These are phyloP conservation scores for Helicocarpus griseus DNA, from an alignment of 2,329 filamentous ascomycete species.

Conservation along the genomic window DNA sequence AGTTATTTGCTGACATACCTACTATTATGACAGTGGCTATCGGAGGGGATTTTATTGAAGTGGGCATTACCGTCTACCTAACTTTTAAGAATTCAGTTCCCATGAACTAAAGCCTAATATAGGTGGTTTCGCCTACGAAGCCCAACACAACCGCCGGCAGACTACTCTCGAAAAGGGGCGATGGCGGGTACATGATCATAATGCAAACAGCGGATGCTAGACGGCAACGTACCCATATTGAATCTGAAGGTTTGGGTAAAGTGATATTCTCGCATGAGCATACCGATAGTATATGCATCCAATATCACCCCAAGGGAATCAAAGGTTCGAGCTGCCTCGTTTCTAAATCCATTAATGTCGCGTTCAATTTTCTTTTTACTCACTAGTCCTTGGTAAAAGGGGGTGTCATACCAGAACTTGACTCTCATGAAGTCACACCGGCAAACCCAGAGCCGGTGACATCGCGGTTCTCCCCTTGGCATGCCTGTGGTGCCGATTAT, in stretches of 20 bases:
- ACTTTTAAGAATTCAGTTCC: neutral
- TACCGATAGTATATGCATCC: constrained; percentile 27
- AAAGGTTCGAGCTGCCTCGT: constrained; percentile 18
- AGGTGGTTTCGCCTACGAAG: constrained; percentile 30
- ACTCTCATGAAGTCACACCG: constrained; percentile 26
- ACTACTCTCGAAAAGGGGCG: constrained; percentile 32
- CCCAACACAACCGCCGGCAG: constrained; percentile 32
- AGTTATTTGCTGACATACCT: neutral
- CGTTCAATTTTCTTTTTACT: neutral
- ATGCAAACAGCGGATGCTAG: constrained; percentile 37
- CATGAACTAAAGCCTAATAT: neutral
- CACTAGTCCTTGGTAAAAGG: constrained; percentile 15
- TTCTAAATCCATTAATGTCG: neutral
- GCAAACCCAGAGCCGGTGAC: constrained; percentile 30
- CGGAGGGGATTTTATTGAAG: constrained; percentile 36
- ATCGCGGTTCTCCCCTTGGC: constrained; percentile 35
- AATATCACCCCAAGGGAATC: constrained; percentile 38
- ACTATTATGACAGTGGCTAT: constrained; percentile 25
- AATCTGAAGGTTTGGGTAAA: constrained; percentile 24
- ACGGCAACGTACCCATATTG: constrained; percentile 28
- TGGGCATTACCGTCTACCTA: constrained; percentile 7
- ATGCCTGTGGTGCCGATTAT: constrained; percentile 32
- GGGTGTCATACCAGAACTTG: constrained; percentile 36
- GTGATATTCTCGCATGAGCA: constrained; percentile 30
- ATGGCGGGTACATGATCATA: constrained; percentile 41